phyloP scores from a whole-genome alignment of 2,329 filamentous ascomycete genomes.

The Ophiostoma triangulosporum region DNA sequence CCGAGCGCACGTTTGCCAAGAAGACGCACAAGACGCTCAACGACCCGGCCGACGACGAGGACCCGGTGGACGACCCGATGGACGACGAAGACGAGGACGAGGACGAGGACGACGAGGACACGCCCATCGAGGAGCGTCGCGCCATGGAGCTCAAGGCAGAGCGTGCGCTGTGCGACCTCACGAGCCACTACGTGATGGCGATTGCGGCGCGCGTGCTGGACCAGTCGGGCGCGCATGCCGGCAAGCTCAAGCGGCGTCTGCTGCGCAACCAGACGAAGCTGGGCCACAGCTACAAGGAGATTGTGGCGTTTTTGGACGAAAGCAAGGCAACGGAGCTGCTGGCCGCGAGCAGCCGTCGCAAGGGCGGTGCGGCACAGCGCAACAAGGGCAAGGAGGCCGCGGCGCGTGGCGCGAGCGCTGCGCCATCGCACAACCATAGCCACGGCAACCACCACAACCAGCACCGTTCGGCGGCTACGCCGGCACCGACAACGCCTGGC shows the following conservation, averaged over 20 bases:
- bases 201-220: conserved; percentile 67
- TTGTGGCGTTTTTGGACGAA: conserved; percentile 68
- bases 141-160: conserved; percentile 63
- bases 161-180: conserved; percentile 71
- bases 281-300: conserved; percentile 73
- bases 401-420: neutral
- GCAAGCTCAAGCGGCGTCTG: conserved; percentile 56
- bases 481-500: neutral
- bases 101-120: conserved; percentile 41
- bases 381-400: conserved; percentile 25
- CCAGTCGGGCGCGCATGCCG: conserved; percentile 41
- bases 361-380: conserved; percentile 19
- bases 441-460: conserved; percentile 9
- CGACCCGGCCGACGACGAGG: conserved; percentile 57
- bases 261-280: conserved; percentile 68
- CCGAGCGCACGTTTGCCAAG: conserved; percentile 67
- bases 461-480: conserved; percentile 11
- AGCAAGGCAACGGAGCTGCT: conserved; percentile 38
- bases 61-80: conserved; percentile 51
- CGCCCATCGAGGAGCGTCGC: conserved; percentile 44
- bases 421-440: neutral
- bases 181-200: conserved; percentile 71
- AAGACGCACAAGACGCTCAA: conserved; percentile 49
- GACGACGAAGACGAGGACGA: conserved; percentile 43
- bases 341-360: conserved; percentile 23